Evolutionary conservation across 441 rosid species (phyloP).

Genomic region (Dalechampia spathulata): DNA sequence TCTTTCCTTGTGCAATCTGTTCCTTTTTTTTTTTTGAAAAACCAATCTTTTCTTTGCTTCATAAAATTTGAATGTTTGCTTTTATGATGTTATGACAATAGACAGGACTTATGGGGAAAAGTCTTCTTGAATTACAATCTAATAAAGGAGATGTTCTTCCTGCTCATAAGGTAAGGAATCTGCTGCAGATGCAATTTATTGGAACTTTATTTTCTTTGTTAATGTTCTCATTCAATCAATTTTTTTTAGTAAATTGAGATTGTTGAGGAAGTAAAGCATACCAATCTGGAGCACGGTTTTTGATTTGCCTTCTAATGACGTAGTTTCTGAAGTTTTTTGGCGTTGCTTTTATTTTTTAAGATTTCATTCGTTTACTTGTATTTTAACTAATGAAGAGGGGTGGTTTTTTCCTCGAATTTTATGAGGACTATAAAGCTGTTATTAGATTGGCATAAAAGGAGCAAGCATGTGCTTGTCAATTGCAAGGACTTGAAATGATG

Average conservation of each 20-base stretch:
- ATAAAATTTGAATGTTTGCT: constrained; percentile 4
- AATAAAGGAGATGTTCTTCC: constrained; percentile 95
- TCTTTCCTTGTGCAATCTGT: not conserved
- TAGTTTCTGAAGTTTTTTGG: not conserved
- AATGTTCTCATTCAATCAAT: not conserved
- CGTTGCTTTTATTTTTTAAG: too few species aligned
- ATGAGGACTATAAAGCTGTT: not conserved
- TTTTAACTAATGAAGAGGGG: not conserved
- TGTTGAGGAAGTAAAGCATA: not conserved
- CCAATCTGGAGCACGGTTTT: not conserved
- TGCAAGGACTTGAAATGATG: not conserved
- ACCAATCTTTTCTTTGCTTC: not conserved
- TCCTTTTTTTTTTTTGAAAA: not conserved
- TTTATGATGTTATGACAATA: constrained; percentile 22
- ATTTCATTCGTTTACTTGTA: not conserved
- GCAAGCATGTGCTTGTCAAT: not conserved
- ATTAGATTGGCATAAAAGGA: not conserved
- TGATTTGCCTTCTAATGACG: not conserved
- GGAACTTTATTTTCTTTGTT: not conserved
- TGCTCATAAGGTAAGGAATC: constrained; percentile 63
- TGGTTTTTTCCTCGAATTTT: not conserved
- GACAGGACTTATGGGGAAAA: constrained; percentile 92
- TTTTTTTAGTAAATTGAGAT: not conserved
- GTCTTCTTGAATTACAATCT: constrained; percentile 83
- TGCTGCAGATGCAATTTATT: not conserved